Base-by-base conservation (phyloP, 2,329 filamentous ascomycete species). In the Xylaria sp. region DNA sequence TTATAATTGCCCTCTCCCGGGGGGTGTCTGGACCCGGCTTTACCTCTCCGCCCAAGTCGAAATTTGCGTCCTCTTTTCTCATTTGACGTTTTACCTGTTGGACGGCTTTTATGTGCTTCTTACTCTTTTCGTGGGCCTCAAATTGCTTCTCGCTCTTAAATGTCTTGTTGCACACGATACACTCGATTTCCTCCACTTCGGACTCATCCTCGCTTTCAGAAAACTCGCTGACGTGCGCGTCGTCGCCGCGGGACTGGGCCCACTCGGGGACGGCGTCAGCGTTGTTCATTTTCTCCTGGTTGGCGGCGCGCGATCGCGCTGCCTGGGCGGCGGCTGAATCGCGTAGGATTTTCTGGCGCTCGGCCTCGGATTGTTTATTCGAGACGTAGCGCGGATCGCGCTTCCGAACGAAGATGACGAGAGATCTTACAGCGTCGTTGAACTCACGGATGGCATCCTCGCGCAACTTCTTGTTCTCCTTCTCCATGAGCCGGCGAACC, bases 71-170 rank as follows among this genome's bases (percentile, higher is more conserved):
- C 75, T 99, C 92, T 73, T 90, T 89, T 73, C 86, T 88, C 94
- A 99, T 97, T 78, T 96, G 90, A 75, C 88, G 86, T 74, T 89
- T 89, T 45, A 99, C 81, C 68, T 94, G 88, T 72, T 94, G 90
- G 7, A 97, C 86, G 2, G 93, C 91, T 78, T 97, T 98, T 69
- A 90, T 81, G 76, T 99, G 96, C 80, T 98, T 99, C 79, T 97
- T 99, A 84, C 95, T 98, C 81, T 91, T 93, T 81, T 97, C 94
- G 75, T 99, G 96, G 3, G 92, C 91, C 75, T 97, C 90, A 68
- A 92, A 94, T 76, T 98, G 95, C 72, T 93, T 94, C 77, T 97
- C 92, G 75, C 94, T 98, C 80, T 97, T 88, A 81, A 98, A 99
- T 0, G 81, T 86, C 72, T 92, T 93, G 72, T 89, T 87, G 79